phyloP scores from a whole-genome alignment of 192 early-diverging fungal genomes.

The Coemansia sp. region DNA sequence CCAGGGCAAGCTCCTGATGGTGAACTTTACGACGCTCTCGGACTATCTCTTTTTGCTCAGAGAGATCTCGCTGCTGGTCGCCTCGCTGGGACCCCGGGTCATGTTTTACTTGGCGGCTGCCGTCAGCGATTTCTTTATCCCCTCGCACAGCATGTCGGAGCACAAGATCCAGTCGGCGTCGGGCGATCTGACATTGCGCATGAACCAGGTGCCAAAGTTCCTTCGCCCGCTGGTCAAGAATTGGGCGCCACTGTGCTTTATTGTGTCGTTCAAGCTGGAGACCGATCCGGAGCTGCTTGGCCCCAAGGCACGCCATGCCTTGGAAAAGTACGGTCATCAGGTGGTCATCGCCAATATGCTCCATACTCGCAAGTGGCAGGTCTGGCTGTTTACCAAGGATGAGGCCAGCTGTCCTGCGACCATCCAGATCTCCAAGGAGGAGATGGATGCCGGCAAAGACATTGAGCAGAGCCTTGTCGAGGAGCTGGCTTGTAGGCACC shows the following conservation, averaged over 20 bases:
- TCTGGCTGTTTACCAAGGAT: slow-evolving; percentile 57
- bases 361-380: slow-evolving; percentile 79
- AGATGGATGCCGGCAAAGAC: slow-evolving; percentile 20
- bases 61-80: slow-evolving; percentile 65
- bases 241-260: slow-evolving; percentile 85
- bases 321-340: slow-evolving; percentile 91
- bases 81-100: slow-evolving; percentile 60
- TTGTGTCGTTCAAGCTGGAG: slow-evolving; percentile 98
- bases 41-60: slow-evolving; percentile 93
- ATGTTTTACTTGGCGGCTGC: slow-evolving; percentile 98
- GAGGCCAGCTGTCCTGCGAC: background rate
- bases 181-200: slow-evolving; percentile 77
- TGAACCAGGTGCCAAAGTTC: slow-evolving; percentile 98
- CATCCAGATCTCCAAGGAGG: slow-evolving; percentile 30
- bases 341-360: slow-evolving; percentile 96
- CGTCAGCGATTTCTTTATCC: slow-evolving; percentile 98
- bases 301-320: slow-evolving; percentile 72
- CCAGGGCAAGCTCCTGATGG: slow-evolving; percentile 65
- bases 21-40: slow-evolving; percentile 84
- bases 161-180: slow-evolving; percentile 97
- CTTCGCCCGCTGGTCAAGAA: slow-evolving; percentile 87
- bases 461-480: slow-evolving; percentile 42
- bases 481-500: slow-evolving; percentile 36
- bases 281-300: slow-evolving; percentile 82
- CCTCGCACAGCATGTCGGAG: slow-evolving; percentile 84